phyloP scores from a whole-genome alignment of 2,329 filamentous ascomycete genomes.

The Talaromyces atroroseus region DNA sequence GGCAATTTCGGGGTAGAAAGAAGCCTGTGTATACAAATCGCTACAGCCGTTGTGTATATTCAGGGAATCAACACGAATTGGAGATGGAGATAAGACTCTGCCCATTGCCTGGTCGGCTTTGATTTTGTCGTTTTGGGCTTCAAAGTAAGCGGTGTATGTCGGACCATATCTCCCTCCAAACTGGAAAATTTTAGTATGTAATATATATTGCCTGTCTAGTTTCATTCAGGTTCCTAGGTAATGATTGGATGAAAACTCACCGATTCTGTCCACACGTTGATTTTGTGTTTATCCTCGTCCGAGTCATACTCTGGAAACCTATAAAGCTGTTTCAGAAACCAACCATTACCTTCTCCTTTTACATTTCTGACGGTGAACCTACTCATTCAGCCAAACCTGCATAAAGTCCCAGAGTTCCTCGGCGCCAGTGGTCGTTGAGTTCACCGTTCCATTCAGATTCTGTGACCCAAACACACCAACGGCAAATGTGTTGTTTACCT shows the following conservation, averaged over 20 bases:
- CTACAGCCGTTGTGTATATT: slow-evolving; percentile 57
- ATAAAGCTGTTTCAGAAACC: background rate
- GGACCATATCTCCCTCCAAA: slow-evolving; percentile 35
- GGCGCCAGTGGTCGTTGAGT: slow-evolving; percentile 44
- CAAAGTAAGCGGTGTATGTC: slow-evolving; percentile 32
- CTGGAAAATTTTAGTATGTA: too few species aligned
- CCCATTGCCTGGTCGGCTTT: slow-evolving; percentile 35
- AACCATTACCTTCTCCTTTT: background rate
- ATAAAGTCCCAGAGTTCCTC: slow-evolving; percentile 52
- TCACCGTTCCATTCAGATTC: slow-evolving; percentile 30
- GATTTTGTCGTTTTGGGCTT: slow-evolving; percentile 32
- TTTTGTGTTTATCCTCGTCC: slow-evolving; percentile 23
- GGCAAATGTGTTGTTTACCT: slow-evolving; percentile 49
- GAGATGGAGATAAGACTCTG: slow-evolving; percentile 19
- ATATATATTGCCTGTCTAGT: too few species aligned
- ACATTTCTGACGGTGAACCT: background rate
- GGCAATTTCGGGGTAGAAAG: slow-evolving; percentile 42
- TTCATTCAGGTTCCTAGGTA: too few species aligned
- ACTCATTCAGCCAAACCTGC: slow-evolving; percentile 40
- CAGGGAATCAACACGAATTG: slow-evolving; percentile 49
- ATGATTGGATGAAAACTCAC: background rate
- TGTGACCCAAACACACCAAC: slow-evolving; percentile 49
- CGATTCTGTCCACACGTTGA: slow-evolving; percentile 31
- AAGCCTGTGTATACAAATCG: slow-evolving; percentile 43
- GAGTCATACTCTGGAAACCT: slow-evolving; percentile 35